Evolutionary conservation across 2,329 filamentous ascomycete genomes (phyloP).

Genomic region (Meredithiella fracta): DNA sequence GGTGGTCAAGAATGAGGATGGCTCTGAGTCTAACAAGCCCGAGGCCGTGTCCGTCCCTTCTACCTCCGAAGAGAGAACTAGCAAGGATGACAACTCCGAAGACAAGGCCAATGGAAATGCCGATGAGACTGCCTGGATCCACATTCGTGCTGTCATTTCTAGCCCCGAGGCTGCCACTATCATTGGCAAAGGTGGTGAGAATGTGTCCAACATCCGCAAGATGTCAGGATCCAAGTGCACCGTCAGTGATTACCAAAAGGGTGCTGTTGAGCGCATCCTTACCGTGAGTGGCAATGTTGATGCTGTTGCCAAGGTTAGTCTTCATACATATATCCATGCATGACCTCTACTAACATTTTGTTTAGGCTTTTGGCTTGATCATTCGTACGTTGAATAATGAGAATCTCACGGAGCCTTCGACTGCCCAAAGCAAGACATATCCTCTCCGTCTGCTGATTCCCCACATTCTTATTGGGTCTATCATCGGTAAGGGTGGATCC

Average conservation of each 20-base stretch:
- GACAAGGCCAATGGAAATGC: conserved; percentile 37
- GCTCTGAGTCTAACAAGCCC: conserved; percentile 29
- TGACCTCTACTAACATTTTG: conserved; percentile 8
- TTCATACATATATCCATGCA: neutral
- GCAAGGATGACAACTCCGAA: conserved; percentile 29
- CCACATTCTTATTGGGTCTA: conserved; percentile 93
- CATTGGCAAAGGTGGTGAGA: conserved; percentile 97
- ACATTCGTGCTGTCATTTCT: conserved; percentile 90
- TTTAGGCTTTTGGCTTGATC: conserved; percentile 85
- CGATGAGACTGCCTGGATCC: conserved; percentile 92
- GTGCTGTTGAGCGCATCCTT: conserved; percentile 90
- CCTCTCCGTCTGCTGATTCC: conserved; percentile 88
- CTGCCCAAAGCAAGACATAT: conserved; percentile 89
- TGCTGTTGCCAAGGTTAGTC: conserved; percentile 75
- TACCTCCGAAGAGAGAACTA: conserved; percentile 31
- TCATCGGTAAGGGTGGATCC: conserved; percentile 92
- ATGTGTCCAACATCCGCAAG: conserved; percentile 90
- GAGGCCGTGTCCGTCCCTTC: conserved; percentile 22
- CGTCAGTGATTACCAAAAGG: conserved; percentile 93
- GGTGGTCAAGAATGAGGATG: conserved; percentile 53
- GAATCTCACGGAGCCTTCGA: conserved; percentile 72
- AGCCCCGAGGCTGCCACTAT: conserved; percentile 95
- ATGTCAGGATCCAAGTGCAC: conserved; percentile 96
- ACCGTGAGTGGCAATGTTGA: conserved; percentile 95
- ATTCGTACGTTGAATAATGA: conserved; percentile 98